These are phyloP conservation scores for Tripidium arundinaceum DNA, from an alignment of 202 grass and related monocot genomes.

Conservation along the genomic window DNA sequence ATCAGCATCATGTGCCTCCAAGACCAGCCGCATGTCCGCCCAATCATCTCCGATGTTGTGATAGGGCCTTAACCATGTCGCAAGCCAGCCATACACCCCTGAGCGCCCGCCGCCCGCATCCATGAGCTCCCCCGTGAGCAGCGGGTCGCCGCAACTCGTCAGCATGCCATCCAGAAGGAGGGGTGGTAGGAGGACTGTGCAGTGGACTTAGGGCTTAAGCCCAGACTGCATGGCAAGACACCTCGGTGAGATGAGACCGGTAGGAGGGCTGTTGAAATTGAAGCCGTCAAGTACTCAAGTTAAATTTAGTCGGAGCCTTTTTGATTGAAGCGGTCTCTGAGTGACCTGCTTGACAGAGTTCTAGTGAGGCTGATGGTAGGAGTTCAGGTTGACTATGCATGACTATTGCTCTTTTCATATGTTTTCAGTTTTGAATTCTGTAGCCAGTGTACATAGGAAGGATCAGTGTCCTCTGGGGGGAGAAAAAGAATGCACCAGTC, in stretches of 20 bases:
- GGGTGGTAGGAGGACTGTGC: conserved; percentile 31
- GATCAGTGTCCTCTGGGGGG: neutral
- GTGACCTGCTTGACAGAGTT: conserved; percentile 2
- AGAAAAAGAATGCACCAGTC: no score
- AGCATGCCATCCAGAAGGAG: conserved; percentile 56
- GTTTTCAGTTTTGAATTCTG: conserved; percentile 5
- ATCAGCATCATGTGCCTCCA: conserved; percentile 92
- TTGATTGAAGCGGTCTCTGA: conserved; percentile 31
- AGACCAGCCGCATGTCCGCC: conserved; percentile 79
- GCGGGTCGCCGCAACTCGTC: conserved; percentile 28
- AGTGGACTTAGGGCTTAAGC: neutral
- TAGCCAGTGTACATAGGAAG: conserved; percentile 28
- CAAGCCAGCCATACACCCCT: conserved; percentile 56
- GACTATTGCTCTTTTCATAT: conserved; percentile 16
- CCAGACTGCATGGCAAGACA: neutral
- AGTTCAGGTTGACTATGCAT: conserved; percentile 30
- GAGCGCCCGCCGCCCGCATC: neutral
- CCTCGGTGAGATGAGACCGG: neutral
- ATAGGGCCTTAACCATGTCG: conserved; percentile 68
- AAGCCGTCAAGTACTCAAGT: conserved; percentile 34
- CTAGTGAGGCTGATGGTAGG: conserved; percentile 3
- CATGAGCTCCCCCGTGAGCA: conserved; percentile 30
- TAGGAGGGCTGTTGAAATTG: conserved; percentile 12
- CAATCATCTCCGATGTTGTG: conserved; percentile 66
- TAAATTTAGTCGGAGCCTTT: conserved; percentile 18